Evolutionary conservation across 1,284 basidiomycete species (phyloP), one percentile per base, ranked within the genome.

Genomic region (Cutaneotrichosporon sp.): DNA sequence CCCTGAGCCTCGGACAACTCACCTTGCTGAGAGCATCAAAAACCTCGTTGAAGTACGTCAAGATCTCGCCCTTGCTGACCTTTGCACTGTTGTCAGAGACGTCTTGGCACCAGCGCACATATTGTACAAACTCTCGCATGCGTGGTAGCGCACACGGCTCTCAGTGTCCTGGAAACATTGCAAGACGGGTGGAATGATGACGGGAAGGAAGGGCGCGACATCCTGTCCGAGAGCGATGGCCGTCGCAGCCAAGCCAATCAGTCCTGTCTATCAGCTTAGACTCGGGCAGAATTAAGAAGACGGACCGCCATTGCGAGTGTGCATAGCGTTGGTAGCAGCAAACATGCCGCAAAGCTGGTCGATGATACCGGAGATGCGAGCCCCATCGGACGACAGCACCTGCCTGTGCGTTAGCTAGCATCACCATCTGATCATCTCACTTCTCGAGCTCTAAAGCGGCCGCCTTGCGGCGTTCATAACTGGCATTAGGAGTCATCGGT

Each of bases 11-110:
- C 26, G 3, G 26, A 26, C 26, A 26, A 26, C 26, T 26, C 26
- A 94, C 94, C 85, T 97, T 97, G 84, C 91, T 94, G 66, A 99
- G 85, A 1, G 92, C 90, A 80, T 99, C 97, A 73, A 99, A 99
- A 63, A 97, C 92, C 65, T 96, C 92, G 76, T 99, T 99, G 82
- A 99, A 99, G 79, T 96, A 97, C 22, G 97, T 88, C 66, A 99
- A 82, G 49, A 98, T 90, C 81, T 98, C 96, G 42, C 96, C 96
- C 77, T 97, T 97, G 62, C 94, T 97, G 8, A 98, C 95, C 81
- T 99, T 97, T 40, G 91, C 90, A 64, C 80, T 81, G 71, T 21
- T 4, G 31, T 57, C 51, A 46, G 63, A 26, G 60, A 42, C 22
- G 4, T 4, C 14, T n/a, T 7, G 32, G 26, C 9, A 11, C n/a